A percentile compares a stretch with the other conserved stretches of the same genome.
Conservation (phyloP, 768 basidiomycete genomes). For the Lentinula sp. region DNA sequence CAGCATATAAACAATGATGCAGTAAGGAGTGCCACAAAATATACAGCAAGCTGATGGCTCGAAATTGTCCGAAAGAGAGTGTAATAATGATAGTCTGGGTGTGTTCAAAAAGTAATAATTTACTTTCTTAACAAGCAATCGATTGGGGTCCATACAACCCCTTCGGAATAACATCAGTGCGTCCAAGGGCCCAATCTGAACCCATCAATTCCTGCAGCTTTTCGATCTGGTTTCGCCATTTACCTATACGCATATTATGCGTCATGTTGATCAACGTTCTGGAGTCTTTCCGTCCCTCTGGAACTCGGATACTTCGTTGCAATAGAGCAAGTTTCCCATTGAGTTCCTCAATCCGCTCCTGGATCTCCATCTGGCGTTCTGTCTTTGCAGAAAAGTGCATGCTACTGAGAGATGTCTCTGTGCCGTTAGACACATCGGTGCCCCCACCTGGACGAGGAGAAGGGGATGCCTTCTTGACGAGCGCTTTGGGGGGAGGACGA, state of each 20-base stretch:
- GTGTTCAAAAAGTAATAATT: too few species aligned
- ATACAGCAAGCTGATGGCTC: too few species aligned
- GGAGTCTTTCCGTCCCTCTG: background rate
- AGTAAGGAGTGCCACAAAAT: too few species aligned
- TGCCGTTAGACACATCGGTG: background rate
- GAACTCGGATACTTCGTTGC: background rate
- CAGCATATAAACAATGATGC: too few species aligned
- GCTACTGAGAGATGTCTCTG: conserved; percentile 1
- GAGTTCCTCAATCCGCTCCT: conserved; percentile 4
- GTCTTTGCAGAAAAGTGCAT: conserved; percentile 5
- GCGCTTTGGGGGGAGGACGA: background rate
- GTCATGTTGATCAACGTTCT: conserved; percentile 5
- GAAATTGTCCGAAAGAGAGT: too few species aligned
- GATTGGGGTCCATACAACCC: background rate
- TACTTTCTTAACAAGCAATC: background rate
- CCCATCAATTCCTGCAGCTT: conserved; percentile 2
- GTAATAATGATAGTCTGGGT: too few species aligned
- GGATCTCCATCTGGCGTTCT: conserved; percentile 7
- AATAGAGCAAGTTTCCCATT: background rate
- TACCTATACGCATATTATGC: background rate
- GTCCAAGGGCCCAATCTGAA: conserved; percentile 5
- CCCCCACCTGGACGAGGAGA: background rate
- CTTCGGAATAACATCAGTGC: conserved; percentile 1
- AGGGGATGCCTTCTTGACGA: background rate
- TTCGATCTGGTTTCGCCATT: conserved; percentile 3